Evolutionary conservation across 2,329 filamentous ascomycete genomes (phyloP).

Genomic region (Xylariomycetidae sp.): DNA sequence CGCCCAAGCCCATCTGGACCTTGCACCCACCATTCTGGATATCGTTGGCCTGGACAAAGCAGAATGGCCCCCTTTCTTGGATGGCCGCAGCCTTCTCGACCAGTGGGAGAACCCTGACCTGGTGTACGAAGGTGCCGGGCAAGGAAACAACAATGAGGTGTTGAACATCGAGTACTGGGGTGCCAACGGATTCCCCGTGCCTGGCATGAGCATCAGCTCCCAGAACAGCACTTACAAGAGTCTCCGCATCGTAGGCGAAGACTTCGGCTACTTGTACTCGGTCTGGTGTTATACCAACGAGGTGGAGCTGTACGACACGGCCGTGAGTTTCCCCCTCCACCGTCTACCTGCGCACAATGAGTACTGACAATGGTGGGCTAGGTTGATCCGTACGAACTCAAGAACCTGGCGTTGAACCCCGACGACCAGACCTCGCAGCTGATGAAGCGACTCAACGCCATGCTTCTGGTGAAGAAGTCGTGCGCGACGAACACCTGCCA

Average conservation of each 20-base stretch:
- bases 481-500: constrained; percentile 4
- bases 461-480: constrained; percentile 10
- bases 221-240: constrained; percentile 24
- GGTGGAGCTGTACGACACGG: constrained; percentile 11
- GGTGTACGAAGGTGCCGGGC: neutral
- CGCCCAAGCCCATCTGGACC: neutral
- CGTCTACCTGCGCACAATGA: too few relatives aligned
- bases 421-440: constrained; percentile 10
- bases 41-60: neutral
- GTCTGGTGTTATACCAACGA: too few relatives aligned
- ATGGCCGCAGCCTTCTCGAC: neutral
- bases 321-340: neutral
- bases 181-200: neutral
- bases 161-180: constrained; percentile 3
- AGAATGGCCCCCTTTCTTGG: neutral
- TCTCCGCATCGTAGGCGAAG: constrained; percentile 18
- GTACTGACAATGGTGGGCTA: neutral
- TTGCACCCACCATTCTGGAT: constrained; percentile 1
- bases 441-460: constrained; percentile 8
- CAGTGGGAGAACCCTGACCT: constrained; percentile 1
- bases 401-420: constrained; percentile 13
- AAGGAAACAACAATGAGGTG: neutral
- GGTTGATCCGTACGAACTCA: constrained; percentile 9
- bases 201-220: too few relatives aligned
- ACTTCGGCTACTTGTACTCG: constrained; percentile 19